phyloP scores from a whole-genome alignment of 2,329 filamentous ascomycete species.

The Arthroderma uncinatum region DNA sequence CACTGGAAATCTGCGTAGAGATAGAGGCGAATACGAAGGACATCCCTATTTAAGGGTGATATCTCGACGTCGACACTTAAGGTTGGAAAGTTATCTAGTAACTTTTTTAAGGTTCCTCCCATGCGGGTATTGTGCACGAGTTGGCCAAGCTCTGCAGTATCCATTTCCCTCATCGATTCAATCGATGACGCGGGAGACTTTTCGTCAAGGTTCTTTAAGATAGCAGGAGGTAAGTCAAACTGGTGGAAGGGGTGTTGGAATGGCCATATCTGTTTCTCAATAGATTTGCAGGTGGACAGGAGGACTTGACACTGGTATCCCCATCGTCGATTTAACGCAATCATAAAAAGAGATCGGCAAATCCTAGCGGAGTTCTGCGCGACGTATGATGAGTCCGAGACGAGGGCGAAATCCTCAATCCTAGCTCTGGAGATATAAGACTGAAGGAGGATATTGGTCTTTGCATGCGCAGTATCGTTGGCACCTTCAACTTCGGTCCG shows the following conservation, averaged over 20 bases:
- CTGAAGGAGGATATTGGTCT: constrained; percentile 92
- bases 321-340: constrained; percentile 89
- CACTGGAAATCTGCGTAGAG: constrained; percentile 84
- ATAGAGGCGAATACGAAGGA: constrained; percentile 77
- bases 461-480: constrained; percentile 60
- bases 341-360: constrained; percentile 91
- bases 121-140: constrained; percentile 85
- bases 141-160: constrained; percentile 74
- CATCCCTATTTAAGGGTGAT: constrained; percentile 86
- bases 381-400: constrained; percentile 87
- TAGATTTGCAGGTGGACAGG: constrained; percentile 86
- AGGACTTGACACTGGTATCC: constrained; percentile 89
- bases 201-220: constrained; percentile 75
- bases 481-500: constrained; percentile 68
- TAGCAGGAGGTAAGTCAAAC: constrained; percentile 76
- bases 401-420: constrained; percentile 84
- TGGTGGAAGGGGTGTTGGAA: constrained; percentile 92
- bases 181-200: constrained; percentile 63
- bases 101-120: constrained; percentile 66
- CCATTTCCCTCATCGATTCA: constrained; percentile 84
- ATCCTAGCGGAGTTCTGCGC: constrained; percentile 93
- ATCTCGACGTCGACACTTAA: constrained; percentile 86
- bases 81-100: constrained; percentile 86
- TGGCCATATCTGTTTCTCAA: constrained; percentile 91
- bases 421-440: constrained; percentile 82